Base-by-base conservation (phyloP, 2,329 filamentous ascomycete genomes). In the Trichoderma asperellum region DNA sequence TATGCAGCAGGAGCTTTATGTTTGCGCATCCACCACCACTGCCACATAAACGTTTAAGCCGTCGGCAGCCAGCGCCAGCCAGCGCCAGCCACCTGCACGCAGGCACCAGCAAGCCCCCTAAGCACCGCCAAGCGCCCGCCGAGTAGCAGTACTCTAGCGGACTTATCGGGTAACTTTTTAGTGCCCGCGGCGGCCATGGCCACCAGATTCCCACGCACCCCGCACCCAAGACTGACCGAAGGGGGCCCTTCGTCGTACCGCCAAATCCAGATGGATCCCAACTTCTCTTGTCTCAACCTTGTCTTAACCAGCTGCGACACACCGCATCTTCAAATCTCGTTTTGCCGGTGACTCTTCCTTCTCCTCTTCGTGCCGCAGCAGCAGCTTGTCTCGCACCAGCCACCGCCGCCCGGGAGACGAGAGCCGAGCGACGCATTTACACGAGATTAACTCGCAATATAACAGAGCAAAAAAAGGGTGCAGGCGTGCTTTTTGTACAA, bases 271-370 rank as follows among this genome's bases (percentile, higher is more conserved):
- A 61, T 68, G 61, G 61, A 64, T 64, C 73, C 64, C 60, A 65
- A 52, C 53, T 35, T 59, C 53, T 61, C 57, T 43, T 43, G 47
- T 56, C 56, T 60, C 47, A 59, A 55, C 63, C 60, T 61, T 47
- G 56, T 49, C 47, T 34, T 32, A 40, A 55, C 21, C 47, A 43
- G 27, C 57, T 63, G 56, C 67, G 58, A 67, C 59, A 67, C 70
- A 71, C 64, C 70, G 62, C 70, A 68, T 64, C 70, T 63, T 60
- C 55, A 66, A 66, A 55, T 55, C 49, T 66, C 49, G 57, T 55
- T 61, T 43, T 58, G 52, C 52, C 61, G 14, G 57, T 37, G 16
- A 16, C 57, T 60, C 21, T 11, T n/a, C 47, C 47, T 24, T 59
- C 49, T 8, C 18, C 55, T 58, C 53, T 67, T 32, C 40, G 24